Base-by-base conservation (phyloP, 345 rosid genomes). In the Trapa bicornis region DNA sequence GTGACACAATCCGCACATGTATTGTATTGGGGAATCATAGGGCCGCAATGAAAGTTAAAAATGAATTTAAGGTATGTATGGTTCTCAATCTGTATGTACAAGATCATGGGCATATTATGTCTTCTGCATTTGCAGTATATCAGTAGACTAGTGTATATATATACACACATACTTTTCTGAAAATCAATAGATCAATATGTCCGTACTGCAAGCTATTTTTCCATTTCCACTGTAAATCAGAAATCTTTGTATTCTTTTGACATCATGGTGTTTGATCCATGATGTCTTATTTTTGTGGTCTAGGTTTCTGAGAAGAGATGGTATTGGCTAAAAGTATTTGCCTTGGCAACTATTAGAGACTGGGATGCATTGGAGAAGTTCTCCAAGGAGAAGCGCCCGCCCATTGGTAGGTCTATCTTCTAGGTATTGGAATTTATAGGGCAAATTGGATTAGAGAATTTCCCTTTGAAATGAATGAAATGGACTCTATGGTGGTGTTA, bases 1-100 rank as follows among this genome's bases (percentile, higher is more conserved):
- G 96, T 73, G 99, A 94, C 77, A 94, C 99, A 17, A 94, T 94
- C 72, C 90, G 96, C 57, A 94, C 97, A 38, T 94, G 99, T 78
- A 94, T 94, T 72, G 96, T 84, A 57, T 72, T 94, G 66, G 92
- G 89, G 69, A 87, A 93, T 75, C 82, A 88, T 68, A 83, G 91
- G 17, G 92, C 89, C 75, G 97, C 96, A 66, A 75, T 73, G 77
- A 79, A 65, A 76, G 85, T 81, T 77, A 74, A 76, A 75, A 80
- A 80, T 54, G 89, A 84, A 73, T 87, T 87, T 73, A 87, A 93
- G 94, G 98, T 89, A 45, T 35, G 74, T 73, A 67, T 61, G 13
- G 37, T 58, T 58, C 63, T 33, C 63, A 9, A 5, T 2, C 9
- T 33, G 16, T 16, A 1, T 22, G 8, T 22, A 33, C 12, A 9